A percentile compares a stretch with the other conserved stretches of the same genome.
Evolutionary conservation across 306 rosid species (phyloP).

Genomic region (Rosa lucieae): DNA sequence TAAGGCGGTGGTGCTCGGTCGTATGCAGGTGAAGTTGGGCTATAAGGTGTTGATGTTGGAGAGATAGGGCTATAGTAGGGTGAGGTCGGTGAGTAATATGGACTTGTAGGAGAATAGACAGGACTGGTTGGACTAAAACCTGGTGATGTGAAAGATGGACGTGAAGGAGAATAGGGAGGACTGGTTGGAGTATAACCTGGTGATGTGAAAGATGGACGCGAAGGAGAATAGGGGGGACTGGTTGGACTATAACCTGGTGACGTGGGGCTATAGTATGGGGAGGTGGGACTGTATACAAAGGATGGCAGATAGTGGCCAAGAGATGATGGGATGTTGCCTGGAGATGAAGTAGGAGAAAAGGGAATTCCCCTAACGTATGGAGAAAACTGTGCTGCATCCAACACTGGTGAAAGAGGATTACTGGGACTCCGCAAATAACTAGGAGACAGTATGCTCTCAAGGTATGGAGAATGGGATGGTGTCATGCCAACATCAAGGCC

Average conservation of each 20-base stretch:
- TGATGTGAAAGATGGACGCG: no score
- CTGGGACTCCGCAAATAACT: conserved; percentile 82
- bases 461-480: conserved; percentile 87
- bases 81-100: conserved; percentile 84
- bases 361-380: conserved; percentile 94
- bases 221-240: conserved; percentile 58
- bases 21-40: conserved; percentile 78
- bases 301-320: background rate
- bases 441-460: conserved; percentile 88
- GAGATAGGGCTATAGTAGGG: conserved; percentile 75
- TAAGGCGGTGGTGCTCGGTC: conserved; percentile 74
- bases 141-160: conserved; percentile 78
- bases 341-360: conserved; percentile 87
- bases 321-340: conserved; percentile 35
- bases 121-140: conserved; percentile 83
- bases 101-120: conserved; percentile 94
- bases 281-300: conserved; percentile 74
- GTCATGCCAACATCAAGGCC: conserved; percentile 97
- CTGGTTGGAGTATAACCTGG: conserved; percentile 81
- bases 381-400: conserved; percentile 81
- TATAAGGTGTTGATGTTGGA: conserved; percentile 70
- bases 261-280: conserved; percentile 91
- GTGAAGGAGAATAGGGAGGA: conserved; percentile 77
- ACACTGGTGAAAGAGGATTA: conserved; percentile 70
- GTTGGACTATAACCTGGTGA: conserved; percentile 92